Evolutionary conservation across 75 land plant species (phyloP), one percentile per base, ranked within the genome.

Genomic region (Pinus taeda): DNA sequence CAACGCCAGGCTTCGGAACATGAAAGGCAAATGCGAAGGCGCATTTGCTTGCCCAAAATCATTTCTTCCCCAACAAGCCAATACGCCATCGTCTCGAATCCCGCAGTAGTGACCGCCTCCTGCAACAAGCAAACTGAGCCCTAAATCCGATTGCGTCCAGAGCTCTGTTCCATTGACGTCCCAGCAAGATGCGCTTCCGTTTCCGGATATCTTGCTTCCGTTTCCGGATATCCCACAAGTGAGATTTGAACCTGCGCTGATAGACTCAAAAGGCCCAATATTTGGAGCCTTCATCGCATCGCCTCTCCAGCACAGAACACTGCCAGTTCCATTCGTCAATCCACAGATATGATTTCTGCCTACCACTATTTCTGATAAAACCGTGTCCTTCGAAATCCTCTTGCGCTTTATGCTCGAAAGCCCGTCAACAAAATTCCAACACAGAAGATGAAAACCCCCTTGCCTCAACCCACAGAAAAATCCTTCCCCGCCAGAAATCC

Each of bases 271-370:
- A 14, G 3, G 8, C 15, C 62, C 42, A 17, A 39, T 24, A 29
- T 39, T 2, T 7, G 67, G 18, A 7, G 13, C 26, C 15, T 42
- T 5, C 6, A 12, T 17, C 30, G 70, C 30, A 1, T 61, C 81
- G 13, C 83, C 75, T 14, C 92, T 57, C 90, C 95, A 93, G 76
- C 90, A 88, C 12, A 9, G 69, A 2, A 82, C 56, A 6, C 13
- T 13, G 1, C 73, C 60, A 0, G 63, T 64, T 0, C 49, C 78
- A 24, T 73, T 71, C 53, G 36, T 64, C 67, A 89, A 57, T 26
- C 88, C 92, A 74, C 92, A 89, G 14, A 89, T 78, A 37, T 89
- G 94, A 29, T 70, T 66, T 8, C 83, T 86, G 0, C 96, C 96
- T 45, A 86, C 82, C 12, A 80, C 42, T 73, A 90, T 76, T 6